phyloP scores from a whole-genome alignment of 2,329 filamentous ascomycete genomes.

The Endoconidiophora laricicola region DNA sequence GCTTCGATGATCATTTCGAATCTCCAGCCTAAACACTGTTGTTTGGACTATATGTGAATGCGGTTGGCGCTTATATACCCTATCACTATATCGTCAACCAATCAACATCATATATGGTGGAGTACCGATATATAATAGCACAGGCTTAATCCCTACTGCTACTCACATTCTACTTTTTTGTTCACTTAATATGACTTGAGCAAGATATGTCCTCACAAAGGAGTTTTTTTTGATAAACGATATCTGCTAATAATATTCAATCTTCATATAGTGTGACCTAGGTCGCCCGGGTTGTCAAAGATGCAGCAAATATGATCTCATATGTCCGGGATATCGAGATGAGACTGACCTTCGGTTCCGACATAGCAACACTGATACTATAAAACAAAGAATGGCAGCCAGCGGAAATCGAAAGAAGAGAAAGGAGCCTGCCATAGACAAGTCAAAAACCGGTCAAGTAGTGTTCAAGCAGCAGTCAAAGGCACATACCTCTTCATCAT shows the following conservation, averaged over 20 bases:
- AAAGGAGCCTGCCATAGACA: background rate
- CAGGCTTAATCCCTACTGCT: too few species aligned
- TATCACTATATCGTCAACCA: too few species aligned
- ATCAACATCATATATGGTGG: too few species aligned
- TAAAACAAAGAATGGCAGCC: constrained; percentile 6
- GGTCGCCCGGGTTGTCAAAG: constrained; percentile 11
- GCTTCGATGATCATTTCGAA: too few species aligned
- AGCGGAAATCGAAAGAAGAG: background rate
- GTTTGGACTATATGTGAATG: too few species aligned
- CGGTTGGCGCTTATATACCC: too few species aligned
- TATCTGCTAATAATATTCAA: background rate
- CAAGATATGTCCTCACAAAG: too few species aligned
- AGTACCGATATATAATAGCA: background rate
- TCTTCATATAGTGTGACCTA: constrained; percentile 10
- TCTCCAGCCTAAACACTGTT: too few species aligned
- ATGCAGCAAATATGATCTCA: constrained; percentile 9
- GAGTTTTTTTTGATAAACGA: background rate
- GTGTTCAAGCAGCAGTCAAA: background rate
- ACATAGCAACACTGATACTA: constrained; percentile 12
- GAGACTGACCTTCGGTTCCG: constrained; percentile 12
- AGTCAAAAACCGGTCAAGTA: background rate
- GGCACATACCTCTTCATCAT: background rate
- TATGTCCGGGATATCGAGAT: constrained; percentile 11
- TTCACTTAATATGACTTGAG: background rate
- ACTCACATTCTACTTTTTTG: too few species aligned